Percentiles rank a stretch among this genome's conserved stretches.
These are phyloP conservation scores for Pistacia integerrima DNA, from an alignment of 345 rosid genomes.

Conservation along the genomic window DNA sequence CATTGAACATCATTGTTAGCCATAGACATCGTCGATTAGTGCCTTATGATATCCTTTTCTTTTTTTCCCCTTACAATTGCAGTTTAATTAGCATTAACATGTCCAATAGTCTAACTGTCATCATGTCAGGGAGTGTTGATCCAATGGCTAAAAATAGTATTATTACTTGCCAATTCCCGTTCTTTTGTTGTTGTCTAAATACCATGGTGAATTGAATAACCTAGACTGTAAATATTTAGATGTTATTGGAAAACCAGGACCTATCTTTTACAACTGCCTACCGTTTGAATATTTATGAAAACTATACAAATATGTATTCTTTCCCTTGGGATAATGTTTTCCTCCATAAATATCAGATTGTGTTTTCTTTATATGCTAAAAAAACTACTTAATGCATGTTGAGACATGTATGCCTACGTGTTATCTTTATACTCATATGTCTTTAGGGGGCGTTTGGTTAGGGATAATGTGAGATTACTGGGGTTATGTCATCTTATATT, in stretches of 20 bases:
- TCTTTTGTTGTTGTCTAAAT: not conserved
- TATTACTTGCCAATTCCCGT: not conserved
- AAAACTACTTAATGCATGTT: no score
- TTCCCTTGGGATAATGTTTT: not conserved
- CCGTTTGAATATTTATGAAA: not conserved
- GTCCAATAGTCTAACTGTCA: no score
- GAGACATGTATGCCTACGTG: not conserved
- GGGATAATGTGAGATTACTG: no score
- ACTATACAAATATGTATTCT: not conserved
- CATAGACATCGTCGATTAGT: no score
- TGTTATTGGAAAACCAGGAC: not conserved
- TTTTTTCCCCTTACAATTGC: no score
- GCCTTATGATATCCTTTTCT: no score
- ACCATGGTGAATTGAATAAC: not conserved
- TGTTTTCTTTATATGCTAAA: not conserved
- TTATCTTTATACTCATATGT: not conserved
- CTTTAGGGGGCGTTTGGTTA: no score
- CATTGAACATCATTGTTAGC: no score
- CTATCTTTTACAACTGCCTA: not conserved
- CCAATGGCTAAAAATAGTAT: not conserved
- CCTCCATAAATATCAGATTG: no score
- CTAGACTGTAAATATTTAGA: not conserved
- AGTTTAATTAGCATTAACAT: no score
- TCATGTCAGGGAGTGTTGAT: not conserved
- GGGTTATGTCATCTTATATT: no score